Conservation (phyloP, 208 protist genomes). For the Acanthamoeba royreba region DNA sequence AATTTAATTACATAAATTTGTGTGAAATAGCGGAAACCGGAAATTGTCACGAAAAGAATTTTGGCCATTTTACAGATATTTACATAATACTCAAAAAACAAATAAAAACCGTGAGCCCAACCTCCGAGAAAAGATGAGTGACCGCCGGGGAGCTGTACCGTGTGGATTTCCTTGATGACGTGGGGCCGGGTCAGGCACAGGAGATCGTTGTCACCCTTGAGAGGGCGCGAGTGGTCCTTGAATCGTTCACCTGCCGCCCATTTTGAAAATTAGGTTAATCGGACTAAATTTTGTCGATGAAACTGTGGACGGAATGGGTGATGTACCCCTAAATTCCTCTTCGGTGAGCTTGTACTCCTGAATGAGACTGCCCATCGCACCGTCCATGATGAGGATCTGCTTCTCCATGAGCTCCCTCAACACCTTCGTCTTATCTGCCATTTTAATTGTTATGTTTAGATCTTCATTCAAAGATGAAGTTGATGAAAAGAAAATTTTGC, state of each 20-base stretch:
- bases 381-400: conserved; percentile 89
- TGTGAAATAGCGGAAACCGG: not conserved
- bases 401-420: conserved; percentile 23
- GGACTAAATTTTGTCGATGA: not conserved
- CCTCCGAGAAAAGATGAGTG: not conserved
- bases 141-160: too few species aligned
- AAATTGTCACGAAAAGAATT: not conserved
- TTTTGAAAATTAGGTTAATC: not conserved
- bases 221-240: conserved; percentile 83
- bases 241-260: conserved; percentile 79
- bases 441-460: too few species aligned
- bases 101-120: too few species aligned
- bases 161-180: conserved; percentile 88
- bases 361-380: conserved; percentile 95
- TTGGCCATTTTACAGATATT: too few species aligned
- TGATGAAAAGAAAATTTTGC: too few species aligned
- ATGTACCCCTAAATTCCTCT: conserved; percentile 69
- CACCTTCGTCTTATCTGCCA: not conserved
- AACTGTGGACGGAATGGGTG: too few species aligned
- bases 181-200: conserved; percentile 90
- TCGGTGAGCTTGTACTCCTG: conserved; percentile 82
- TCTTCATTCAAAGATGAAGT: too few species aligned
- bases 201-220: conserved; percentile 97
- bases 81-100: too few species aligned
- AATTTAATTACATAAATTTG: not conserved